A percentile compares a stretch with the other conserved stretches of the same genome.
phyloP scores from a whole-genome alignment of 345 rosid species.

The Geranium brycei region DNA sequence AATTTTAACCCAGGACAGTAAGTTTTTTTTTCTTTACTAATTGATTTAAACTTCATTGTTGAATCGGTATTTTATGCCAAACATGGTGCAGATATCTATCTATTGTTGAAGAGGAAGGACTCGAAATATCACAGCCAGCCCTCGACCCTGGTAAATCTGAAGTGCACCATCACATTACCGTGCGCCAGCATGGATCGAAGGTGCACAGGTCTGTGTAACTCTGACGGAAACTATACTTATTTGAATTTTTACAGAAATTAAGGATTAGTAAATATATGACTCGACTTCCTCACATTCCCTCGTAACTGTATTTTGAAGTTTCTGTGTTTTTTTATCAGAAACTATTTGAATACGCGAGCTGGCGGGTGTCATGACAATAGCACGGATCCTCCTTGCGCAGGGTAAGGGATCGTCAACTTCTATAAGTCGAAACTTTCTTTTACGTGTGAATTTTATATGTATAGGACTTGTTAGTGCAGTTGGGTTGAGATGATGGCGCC shows the following conservation, averaged over 20 bases:
- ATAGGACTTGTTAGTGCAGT: conserved; percentile 24
- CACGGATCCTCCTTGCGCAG: conserved; percentile 78
- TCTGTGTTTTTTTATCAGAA: conserved; percentile 21
- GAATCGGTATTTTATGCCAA: background rate
- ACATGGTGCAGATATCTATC: conserved; percentile 42
- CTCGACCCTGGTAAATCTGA: conserved; percentile 72
- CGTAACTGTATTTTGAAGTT: too few relatives aligned
- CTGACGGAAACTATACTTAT: background rate
- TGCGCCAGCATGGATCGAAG: conserved; percentile 36
- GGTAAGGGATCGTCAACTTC: conserved; percentile 27
- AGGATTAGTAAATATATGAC: background rate
- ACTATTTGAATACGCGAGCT: conserved; percentile 71
- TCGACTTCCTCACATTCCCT: background rate
- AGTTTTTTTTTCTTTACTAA: background rate
- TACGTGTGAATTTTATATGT: background rate
- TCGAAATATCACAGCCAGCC: conserved; percentile 91
- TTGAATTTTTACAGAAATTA: too few relatives aligned
- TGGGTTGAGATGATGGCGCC: conserved; percentile 99
- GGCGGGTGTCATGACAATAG: conserved; percentile 54
- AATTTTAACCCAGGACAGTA: conserved; percentile 62
- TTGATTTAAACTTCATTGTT: too few relatives aligned
- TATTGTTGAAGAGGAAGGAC: conserved; percentile 58
- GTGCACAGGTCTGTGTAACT: conserved; percentile 46
- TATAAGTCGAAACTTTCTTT: background rate
- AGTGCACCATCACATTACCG: conserved; percentile 65